Base-by-base conservation (phyloP, 768 basidiomycete species). In the Phanerochaete carnosa region DNA sequence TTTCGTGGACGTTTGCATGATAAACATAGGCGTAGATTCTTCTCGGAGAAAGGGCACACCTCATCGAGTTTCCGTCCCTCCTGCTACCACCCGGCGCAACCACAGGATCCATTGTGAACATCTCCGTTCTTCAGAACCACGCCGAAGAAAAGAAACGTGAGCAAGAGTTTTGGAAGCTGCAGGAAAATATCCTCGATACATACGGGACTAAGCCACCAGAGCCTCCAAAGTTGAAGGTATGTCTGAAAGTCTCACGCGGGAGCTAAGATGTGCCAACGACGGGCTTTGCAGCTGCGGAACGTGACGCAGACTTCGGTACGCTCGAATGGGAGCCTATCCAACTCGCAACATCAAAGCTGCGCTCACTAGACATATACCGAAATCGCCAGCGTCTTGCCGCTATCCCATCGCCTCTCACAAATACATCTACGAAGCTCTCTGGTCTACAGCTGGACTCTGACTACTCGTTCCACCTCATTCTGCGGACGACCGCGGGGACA, bases 11-110 rank as follows among this genome's bases (percentile, higher is more conserved):
- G 29, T 54, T 45, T 15, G 39, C 23, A 55, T 43, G 35, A 64
- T 16, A 22, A 28, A 32, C 45, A 33, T 45, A 56, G 59, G 59
- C 57, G 49, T 71, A 94, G 94, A 95, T 97, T 65, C 83, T 96
- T 1, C 82, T 98, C 15, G 95, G 96, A 16, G 94, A 93, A 72
- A 85, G 94, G 45, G 95, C 95, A 19, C 96, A 98, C 70, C 82
- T 98, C 35, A 96, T 99, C 67, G 96, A 99, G 74, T 99, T 98
- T 73, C 97, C 97, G 1, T 98, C 97, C 0, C 81, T 99, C 39
- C 83, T 98, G 1, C 79, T 98, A 7, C 97, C 97, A 0, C 92
- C 95, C 0, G 95, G 95, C 15, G 88, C 94, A 1, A 87, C 90
- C 9, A 86, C 95, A 0, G 97, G 97, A 5, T 97, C 94, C 22